Evolutionary conservation across 2,329 filamentous ascomycete species (phyloP).

Genomic region (Pseudogymnoascus destructans): DNA sequence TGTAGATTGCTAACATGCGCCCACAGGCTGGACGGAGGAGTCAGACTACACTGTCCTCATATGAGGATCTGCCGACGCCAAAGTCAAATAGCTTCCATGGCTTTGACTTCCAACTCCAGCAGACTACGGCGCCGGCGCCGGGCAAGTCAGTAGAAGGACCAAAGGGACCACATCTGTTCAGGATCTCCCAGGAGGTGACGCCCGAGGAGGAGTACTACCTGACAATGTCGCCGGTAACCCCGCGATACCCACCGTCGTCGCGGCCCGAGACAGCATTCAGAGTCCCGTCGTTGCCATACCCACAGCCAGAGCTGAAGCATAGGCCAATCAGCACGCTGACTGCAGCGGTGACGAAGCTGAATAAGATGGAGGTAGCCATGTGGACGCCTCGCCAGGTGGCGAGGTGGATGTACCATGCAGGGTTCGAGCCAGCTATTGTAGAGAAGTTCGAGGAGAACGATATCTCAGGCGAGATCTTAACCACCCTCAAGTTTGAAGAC

Average conservation of each 20-base stretch:
- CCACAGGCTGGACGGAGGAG: conserved; percentile 56
- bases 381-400: conserved; percentile 70
- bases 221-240: conserved; percentile 61
- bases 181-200: conserved; percentile 43
- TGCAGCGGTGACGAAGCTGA: conserved; percentile 43
- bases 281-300: conserved; percentile 14
- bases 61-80: conserved; percentile 67
- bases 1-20: conserved; percentile 14
- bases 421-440: conserved; percentile 63
- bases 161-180: conserved; percentile 75
- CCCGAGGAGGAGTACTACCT: conserved; percentile 36
- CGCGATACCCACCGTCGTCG: conserved; percentile 38
- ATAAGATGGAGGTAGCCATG: conserved; percentile 43
- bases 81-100: conserved; percentile 41
- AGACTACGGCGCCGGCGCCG: conserved; percentile 25
- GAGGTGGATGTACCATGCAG: conserved; percentile 74
- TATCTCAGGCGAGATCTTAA: conserved; percentile 74
- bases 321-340: conserved; percentile 40
- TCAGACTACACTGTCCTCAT: conserved; percentile 76
- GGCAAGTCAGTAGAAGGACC: conserved; percentile 63
- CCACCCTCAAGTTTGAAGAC: conserved; percentile 86
- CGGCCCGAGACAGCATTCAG: conserved; percentile 20
- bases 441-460: conserved; percentile 85
- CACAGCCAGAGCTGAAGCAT: conserved; percentile 20
- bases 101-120: conserved; percentile 47